A percentile compares a stretch with the other conserved stretches of the same genome.
Evolutionary conservation across 352 stramenopile species (phyloP).

Genomic region (Phytophthora niederhauseri): DNA sequence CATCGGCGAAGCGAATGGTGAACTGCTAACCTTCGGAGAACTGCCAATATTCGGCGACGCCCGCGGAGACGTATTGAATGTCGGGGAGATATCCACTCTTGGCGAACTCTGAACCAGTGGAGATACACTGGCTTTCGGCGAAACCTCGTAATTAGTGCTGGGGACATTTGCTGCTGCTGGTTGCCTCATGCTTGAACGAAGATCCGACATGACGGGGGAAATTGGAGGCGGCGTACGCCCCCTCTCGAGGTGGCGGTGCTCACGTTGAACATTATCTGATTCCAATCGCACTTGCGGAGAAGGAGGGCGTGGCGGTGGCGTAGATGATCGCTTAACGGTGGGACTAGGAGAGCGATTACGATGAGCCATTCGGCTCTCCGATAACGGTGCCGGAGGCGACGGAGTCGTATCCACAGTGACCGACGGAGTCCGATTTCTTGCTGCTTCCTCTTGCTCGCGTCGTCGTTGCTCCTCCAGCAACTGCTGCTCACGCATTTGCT

Average conservation of each 20-base stretch:
- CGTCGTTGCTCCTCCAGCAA: constrained; percentile 13
- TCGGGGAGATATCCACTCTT: constrained; percentile 23
- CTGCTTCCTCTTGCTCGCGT: constrained; percentile 25
- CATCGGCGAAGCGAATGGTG: constrained; percentile 32
- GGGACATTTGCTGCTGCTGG: constrained; percentile 9
- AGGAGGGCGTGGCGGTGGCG: constrained; percentile 29
- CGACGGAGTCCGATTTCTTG: constrained; percentile 37
- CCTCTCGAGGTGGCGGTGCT: constrained; percentile 26
- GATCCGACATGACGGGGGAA: constrained; percentile 23
- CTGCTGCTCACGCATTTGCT: constrained; percentile 13
- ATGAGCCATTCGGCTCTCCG: constrained; percentile 15
- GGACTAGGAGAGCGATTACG: constrained; percentile 31
- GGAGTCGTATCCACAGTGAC: constrained; percentile 38
- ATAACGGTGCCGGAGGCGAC: constrained; percentile 15
- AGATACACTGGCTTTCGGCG: constrained; percentile 27
- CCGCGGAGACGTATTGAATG: constrained; percentile 21
- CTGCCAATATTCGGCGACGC: constrained; percentile 28
- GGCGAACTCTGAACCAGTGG: constrained; percentile 21
- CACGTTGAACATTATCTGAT: constrained; percentile 19
- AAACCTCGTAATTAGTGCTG: constrained; percentile 30
- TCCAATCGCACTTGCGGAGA: constrained; percentile 36
- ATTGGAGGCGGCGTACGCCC: constrained; percentile 26
- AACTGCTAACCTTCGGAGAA: constrained; percentile 40
- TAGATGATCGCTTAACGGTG: constrained; percentile 33
- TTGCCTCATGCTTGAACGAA: constrained; percentile 13